Conservation (phyloP, 2,329 filamentous ascomycete genomes). For the Penicillium sp. region DNA sequence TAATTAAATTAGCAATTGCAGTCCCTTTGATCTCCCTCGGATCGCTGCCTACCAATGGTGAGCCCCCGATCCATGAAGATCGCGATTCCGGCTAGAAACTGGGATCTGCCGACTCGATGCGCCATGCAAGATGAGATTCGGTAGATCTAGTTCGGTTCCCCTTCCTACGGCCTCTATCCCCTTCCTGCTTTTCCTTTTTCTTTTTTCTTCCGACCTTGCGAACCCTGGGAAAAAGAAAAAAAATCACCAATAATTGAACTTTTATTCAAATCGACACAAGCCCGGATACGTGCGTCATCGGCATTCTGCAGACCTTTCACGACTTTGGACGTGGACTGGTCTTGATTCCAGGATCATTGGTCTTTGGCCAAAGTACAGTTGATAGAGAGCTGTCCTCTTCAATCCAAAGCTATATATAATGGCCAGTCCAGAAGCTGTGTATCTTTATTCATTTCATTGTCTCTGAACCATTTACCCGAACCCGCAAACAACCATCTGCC, state of each 20-base stretch:
- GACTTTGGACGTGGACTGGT: constrained; percentile 5
- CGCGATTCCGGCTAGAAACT: constrained; percentile 7
- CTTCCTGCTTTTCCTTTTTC: background rate
- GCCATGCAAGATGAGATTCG: constrained; percentile 12
- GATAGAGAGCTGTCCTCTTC: background rate
- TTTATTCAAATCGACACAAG: background rate
- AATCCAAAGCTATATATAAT: constrained; percentile 12
- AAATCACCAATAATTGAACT: background rate
- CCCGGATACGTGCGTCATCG: constrained; percentile 15
- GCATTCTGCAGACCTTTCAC: constrained; percentile 11
- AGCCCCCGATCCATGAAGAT: constrained; percentile 8
- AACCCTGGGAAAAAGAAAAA: background rate
- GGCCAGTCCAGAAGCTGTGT: constrained; percentile 5
- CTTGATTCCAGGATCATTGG: constrained; percentile 4
- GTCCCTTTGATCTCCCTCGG: background rate
- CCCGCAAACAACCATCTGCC: background rate
- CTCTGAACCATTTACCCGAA: background rate
- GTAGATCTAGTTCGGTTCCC: constrained; percentile 8
- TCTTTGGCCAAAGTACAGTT: background rate
- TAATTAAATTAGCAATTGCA: background rate
- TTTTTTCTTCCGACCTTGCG: background rate
- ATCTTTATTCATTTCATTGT: background rate
- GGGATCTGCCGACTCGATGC: constrained; percentile 7
- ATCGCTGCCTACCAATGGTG: constrained; percentile 11
- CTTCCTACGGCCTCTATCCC: background rate